Conservation (phyloP, 371 early-diverging fungal genomes). For the Rhizopus sp. region DNA sequence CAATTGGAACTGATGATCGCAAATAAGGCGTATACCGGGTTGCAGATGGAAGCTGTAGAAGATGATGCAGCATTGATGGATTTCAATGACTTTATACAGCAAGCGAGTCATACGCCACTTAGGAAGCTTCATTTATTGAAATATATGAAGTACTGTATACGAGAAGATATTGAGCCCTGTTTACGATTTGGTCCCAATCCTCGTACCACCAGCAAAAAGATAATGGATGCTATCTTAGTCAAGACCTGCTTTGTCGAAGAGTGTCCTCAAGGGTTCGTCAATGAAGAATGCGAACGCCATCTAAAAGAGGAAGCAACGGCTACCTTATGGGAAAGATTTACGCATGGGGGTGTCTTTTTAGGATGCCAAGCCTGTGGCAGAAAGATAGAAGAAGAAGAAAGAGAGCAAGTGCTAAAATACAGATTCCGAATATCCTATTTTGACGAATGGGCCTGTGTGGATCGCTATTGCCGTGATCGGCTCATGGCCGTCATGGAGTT, state of each 20-base stretch:
- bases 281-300: slow-evolving; percentile 26
- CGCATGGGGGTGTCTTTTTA: slow-evolving; percentile 38
- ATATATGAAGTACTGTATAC: slow-evolving; percentile 70
- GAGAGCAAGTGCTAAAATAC: slow-evolving; percentile 59
- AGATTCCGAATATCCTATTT: slow-evolving; percentile 70
- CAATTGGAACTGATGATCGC: slow-evolving; percentile 23
- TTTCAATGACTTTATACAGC: slow-evolving; percentile 74
- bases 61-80: slow-evolving; percentile 68
- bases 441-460: slow-evolving; percentile 78
- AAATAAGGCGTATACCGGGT: slow-evolving; percentile 10
- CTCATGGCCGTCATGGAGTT: slow-evolving; percentile 77
- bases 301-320: slow-evolving; percentile 31
- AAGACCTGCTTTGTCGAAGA: slow-evolving; percentile 79
- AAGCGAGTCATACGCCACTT: slow-evolving; percentile 55
- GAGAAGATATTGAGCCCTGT: slow-evolving; percentile 81
- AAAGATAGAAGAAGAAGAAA: slow-evolving; percentile 16
- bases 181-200: slow-evolving; percentile 90
- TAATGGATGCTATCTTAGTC: slow-evolving; percentile 81
- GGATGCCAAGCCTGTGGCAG: slow-evolving; percentile 50
- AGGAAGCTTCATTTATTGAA: slow-evolving; percentile 71
- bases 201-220: slow-evolving; percentile 70
- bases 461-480: slow-evolving; percentile 77
- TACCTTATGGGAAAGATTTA: slow-evolving; percentile 55
- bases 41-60: slow-evolving; percentile 28
- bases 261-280: slow-evolving; percentile 40